Percentiles rank a stretch among this genome's conserved stretches.
Conservation (phyloP, 805 yeast species). For the Schwanniomyces yamadae region DNA sequence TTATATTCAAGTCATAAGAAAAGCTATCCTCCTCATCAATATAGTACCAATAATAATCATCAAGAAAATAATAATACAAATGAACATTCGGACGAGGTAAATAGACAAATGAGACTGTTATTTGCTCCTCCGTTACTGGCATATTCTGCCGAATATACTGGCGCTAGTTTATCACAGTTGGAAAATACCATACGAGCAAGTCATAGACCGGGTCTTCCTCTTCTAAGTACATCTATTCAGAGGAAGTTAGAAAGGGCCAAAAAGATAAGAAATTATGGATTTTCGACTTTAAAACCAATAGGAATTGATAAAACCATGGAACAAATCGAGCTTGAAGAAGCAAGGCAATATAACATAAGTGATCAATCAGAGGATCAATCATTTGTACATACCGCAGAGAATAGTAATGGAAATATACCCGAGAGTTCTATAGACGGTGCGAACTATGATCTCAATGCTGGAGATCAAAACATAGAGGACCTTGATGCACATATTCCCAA, state of each 20-base stretch:
- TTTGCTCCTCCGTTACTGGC: constrained; percentile 56
- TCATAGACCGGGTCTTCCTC: constrained; percentile 6
- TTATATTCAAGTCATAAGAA: constrained; percentile 1
- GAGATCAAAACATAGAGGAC: constrained; percentile 23
- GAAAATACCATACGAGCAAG: constrained; percentile 16
- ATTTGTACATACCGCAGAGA: constrained; percentile 22
- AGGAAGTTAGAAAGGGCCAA: constrained; percentile 22
- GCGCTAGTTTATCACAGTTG: constrained; percentile 19
- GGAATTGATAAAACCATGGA: constrained; percentile 42
- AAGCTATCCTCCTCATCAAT: too few species aligned
- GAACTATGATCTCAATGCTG: background rate
- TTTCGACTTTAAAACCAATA: constrained; percentile 34
- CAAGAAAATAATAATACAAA: constrained; percentile 4
- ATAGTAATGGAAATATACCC: constrained; percentile 14
- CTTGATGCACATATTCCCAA: constrained; percentile 49
- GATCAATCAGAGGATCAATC: constrained; percentile 17
- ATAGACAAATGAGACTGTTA: constrained; percentile 19
- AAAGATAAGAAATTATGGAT: constrained; percentile 33
- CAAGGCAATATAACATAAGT: constrained; percentile 11
- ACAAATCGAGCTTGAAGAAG: constrained; percentile 30
- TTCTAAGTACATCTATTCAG: constrained; percentile 20
- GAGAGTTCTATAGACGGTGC: constrained; percentile 8
- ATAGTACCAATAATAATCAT: constrained; percentile 4
- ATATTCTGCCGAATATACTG: constrained; percentile 47
- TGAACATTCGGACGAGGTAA: constrained; percentile 17